A percentile compares a stretch with the other conserved stretches of the same genome.
Conservation (phyloP, 768 basidiomycete genomes). For the Mycena leptocephala region DNA sequence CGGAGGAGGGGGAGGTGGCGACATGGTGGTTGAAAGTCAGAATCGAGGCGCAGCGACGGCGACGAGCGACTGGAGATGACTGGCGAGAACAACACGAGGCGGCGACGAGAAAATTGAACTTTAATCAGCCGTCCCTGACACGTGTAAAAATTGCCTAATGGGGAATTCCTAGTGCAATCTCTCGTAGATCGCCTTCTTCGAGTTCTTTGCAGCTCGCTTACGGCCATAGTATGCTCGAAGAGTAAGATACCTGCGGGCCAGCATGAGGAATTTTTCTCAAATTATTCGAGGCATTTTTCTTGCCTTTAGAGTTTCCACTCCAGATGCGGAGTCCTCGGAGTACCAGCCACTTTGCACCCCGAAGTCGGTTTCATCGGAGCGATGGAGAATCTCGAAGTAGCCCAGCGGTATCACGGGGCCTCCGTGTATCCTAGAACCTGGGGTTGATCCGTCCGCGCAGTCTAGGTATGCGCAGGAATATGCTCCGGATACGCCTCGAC, state of each 20-base stretch:
- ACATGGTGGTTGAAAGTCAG: constrained; percentile 57
- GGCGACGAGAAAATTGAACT: not conserved
- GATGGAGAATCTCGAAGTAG: constrained; percentile 28
- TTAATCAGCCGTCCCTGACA: constrained; percentile 26
- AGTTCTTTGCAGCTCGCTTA: too few species aligned
- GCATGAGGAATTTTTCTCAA: not conserved
- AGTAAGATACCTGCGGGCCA: not conserved
- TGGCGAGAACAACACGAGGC: constrained; percentile 20
- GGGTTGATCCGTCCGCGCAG: constrained; percentile 32
- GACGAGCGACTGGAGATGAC: constrained; percentile 16
- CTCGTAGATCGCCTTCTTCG: too few species aligned
- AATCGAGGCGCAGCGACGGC: constrained; percentile 30
- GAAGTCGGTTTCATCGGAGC: constrained; percentile 20
- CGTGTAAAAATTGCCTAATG: constrained; percentile 17
- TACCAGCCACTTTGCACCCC: not conserved
- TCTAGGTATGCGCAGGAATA: constrained; percentile 8
- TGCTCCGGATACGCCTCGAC: not conserved
- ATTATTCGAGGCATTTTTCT: not conserved
- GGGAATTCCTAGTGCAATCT: not conserved
- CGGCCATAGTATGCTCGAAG: constrained; percentile 11
- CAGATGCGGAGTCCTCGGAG: constrained; percentile 20
- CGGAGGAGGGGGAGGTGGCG: constrained; percentile 66
- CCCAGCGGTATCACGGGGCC: constrained; percentile 22
- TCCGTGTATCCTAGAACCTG: not conserved
- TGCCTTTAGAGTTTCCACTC: not conserved